A percentile compares a stretch with the other conserved stretches of the same genome.
Evolutionary conservation across 2,329 filamentous ascomycete species (phyloP).

Genomic region (Apiospora hydei): DNA sequence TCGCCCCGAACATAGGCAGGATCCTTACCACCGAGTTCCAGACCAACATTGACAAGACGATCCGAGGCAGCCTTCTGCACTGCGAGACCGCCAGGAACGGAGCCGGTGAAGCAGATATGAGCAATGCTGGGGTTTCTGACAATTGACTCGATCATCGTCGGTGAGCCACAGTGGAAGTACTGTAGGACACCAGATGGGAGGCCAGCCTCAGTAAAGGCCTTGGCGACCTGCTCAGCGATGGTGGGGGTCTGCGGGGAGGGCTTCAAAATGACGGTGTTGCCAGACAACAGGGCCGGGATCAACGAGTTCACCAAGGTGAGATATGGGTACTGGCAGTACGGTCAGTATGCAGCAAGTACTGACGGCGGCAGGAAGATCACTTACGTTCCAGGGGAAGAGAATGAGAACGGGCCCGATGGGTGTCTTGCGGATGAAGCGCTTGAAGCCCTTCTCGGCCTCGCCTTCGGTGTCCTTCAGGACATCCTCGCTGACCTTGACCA

Average conservation of each 20-base stretch:
- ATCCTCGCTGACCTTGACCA: constrained; percentile 83
- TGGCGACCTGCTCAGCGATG: constrained; percentile 81
- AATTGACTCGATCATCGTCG: constrained; percentile 77
- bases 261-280: constrained; percentile 92
- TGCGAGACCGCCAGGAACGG: constrained; percentile 84
- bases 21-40: constrained; percentile 95
- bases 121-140: constrained; percentile 79
- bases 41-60: constrained; percentile 82
- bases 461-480: constrained; percentile 81
- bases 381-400: constrained; percentile 95
- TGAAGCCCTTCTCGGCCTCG: constrained; percentile 86
- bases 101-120: constrained; percentile 92
- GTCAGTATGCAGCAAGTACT: background rate
- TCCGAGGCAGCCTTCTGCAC: constrained; percentile 86
- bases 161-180: constrained; percentile 89
- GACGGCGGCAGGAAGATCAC: constrained; percentile 41
- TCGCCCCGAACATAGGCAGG: constrained; percentile 88
- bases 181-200: constrained; percentile 86
- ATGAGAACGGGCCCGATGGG: constrained; percentile 88
- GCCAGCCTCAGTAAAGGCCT: constrained; percentile 80
- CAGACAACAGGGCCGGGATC: constrained; percentile 87
- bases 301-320: constrained; percentile 92
- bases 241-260: constrained; percentile 95
- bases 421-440: constrained; percentile 86
- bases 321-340: constrained; percentile 79